Percentiles rank a stretch among this genome's conserved stretches.
These are phyloP conservation scores for Corylus avellana DNA, from an alignment of 306 rosid genomes.

Conservation along the genomic window DNA sequence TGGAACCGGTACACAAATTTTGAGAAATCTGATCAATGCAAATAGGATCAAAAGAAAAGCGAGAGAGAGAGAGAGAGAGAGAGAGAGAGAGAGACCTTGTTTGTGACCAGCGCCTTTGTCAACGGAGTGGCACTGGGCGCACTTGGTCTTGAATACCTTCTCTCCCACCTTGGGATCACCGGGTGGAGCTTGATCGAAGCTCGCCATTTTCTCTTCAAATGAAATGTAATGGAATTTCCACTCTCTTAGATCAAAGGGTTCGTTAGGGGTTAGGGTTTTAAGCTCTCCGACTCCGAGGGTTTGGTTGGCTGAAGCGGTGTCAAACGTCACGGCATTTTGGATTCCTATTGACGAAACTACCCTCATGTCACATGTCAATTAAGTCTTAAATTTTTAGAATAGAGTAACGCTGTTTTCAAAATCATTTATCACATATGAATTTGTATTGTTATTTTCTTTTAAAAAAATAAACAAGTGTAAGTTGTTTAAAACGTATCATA, in stretches of 20 bases:
- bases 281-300: too few relatives aligned
- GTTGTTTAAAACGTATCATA: too few relatives aligned
- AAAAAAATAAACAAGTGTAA: too few relatives aligned
- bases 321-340: too few relatives aligned
- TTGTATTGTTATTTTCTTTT: too few relatives aligned
- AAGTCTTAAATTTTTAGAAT: too few relatives aligned
- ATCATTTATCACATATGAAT: too few relatives aligned
- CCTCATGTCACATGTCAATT: too few relatives aligned
- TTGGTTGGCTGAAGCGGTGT: too few relatives aligned
- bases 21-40: not conserved
- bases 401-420: too few relatives aligned
- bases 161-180: conserved; percentile 39
- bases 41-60: not conserved
- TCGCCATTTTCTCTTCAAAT: conserved; percentile 32
- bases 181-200: conserved; percentile 48
- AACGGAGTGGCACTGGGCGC: conserved; percentile 55
- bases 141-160: conserved; percentile 54
- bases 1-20: not conserved
- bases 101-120: conserved; percentile 56
- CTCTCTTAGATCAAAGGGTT: too few relatives aligned
- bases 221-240: not conserved
- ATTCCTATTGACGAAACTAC: too few relatives aligned
- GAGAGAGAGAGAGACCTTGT: conserved; percentile 37
- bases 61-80: conserved; percentile 1
- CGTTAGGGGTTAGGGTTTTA: not conserved